Evolutionary conservation across 306 rosid genomes (phyloP).

Genomic region (Glycine soja): DNA sequence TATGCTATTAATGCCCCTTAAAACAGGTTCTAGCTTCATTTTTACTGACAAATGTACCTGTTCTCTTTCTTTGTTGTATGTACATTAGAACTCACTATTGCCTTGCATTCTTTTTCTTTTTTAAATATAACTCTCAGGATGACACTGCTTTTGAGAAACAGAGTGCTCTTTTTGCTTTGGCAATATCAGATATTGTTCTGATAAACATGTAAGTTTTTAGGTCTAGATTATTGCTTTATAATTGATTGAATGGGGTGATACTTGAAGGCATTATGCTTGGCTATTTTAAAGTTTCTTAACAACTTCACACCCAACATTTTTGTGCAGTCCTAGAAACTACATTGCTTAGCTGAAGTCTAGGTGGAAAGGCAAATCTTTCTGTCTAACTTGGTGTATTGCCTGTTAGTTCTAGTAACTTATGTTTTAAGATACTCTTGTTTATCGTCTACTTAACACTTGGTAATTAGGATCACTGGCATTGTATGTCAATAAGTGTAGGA

Average conservation of each 20-base stretch:
- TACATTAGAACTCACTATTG: conserved; percentile 25
- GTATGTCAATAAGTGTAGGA: conserved; percentile 15
- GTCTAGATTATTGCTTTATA: conserved; percentile 30
- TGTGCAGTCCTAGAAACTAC: conserved; percentile 21
- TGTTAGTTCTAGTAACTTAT: conserved; percentile 27
- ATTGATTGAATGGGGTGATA: conserved; percentile 31
- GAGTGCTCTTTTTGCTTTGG: conserved; percentile 89
- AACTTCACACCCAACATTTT: conserved; percentile 31
- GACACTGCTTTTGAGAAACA: conserved; percentile 96
- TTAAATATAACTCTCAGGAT: conserved; percentile 64
- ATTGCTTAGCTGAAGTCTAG: conserved; percentile 38
- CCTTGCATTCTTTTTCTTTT: conserved; percentile 11
- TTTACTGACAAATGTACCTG: conserved; percentile 9
- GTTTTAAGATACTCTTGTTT: conserved; percentile 21
- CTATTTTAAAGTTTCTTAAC: conserved; percentile 25
- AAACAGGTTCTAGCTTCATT: conserved; percentile 22
- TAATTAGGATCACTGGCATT: conserved; percentile 13
- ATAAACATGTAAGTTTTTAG: conserved; percentile 81
- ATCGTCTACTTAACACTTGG: conserved; percentile 16
- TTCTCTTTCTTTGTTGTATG: conserved; percentile 1
- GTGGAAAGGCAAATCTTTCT: conserved; percentile 27
- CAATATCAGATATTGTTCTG: conserved; percentile 84
- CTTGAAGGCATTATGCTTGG: conserved; percentile 29
- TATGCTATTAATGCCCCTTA: conserved; percentile 21
- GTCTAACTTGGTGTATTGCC: conserved; percentile 21